Base-by-base conservation (phyloP, 176 grass and related monocot genomes). In the Pontederia paniculata region DNA sequence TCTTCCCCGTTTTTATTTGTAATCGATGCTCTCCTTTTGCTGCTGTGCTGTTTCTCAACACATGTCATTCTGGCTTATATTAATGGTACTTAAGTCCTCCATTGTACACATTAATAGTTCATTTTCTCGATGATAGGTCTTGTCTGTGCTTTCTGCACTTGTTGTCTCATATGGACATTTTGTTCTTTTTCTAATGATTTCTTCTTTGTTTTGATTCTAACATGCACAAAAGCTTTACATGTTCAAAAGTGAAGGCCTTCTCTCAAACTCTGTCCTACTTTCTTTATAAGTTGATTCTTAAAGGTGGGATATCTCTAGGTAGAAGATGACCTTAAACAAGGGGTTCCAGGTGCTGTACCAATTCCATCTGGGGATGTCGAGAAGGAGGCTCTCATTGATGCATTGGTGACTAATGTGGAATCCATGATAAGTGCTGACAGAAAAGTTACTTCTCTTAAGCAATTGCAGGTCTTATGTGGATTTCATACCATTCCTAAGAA, bases 391-490 rank as follows among this genome's bases (percentile, higher is more conserved):
- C 56, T 97, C 19, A 74, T 97, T 31, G 42, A 81, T 77, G 67
- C 83, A 57, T 61, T 97, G 64, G 91, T 90, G 9, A 54, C 79
- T 70, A 97, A 97, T 79, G 81, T 97, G 53, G 82, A 84, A 68
- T 81, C 83, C 17, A 97, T 97, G 91, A 97, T 97, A 52, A 86
- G 74, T 87, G 80, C 82, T 78, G 91, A 97, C 61, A 57, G 82
- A 68, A 97, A 97, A 73, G 78, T 97, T 63, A 97, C 91, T 47
- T 77, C 91, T 69, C 70, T 97, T 55, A 97, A 97, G 78, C 86
- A 90, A 86, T 84, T 97, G 66, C 91, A 97, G 86, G 91, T 89
- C 83, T n/a, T 19, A 62, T 68, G 70, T 79, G 20, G 22, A 18
- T 25, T 60, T 17, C 57, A 19, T 37, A 6, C 7, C 28, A 37